Evolutionary conservation across 352 stramenopile genomes (phyloP), one percentile per base, ranked within the genome.

Genomic region (Pythium aristosporum): DNA sequence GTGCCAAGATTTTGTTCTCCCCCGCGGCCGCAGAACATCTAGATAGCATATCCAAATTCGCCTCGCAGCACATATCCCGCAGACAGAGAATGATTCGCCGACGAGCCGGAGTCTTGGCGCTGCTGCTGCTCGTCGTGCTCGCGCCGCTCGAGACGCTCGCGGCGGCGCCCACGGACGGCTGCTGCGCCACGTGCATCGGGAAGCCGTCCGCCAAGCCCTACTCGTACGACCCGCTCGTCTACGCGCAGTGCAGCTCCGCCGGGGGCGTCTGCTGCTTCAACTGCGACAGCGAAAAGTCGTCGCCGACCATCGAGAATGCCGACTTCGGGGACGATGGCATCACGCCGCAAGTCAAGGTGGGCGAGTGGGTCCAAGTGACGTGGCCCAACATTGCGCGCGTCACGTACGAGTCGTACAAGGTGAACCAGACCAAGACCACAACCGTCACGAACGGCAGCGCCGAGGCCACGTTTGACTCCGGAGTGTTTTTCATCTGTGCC

Each of bases 191-290:
- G 18, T 90, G 81, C 57, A 90, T 90, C 67, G 81, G 79, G 63
- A 88, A 90, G 66, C 76, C 78, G 36, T 73, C 82, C n/a, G 63
- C 67, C 60, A 30, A 70, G 18, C 58, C 69, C 28, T 91, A 88
- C 76, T 77, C 71, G 42, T 91, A 91, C 69, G 82, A 91, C 68
- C 82, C 82, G 34, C 44, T 87, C 9, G 66, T 91, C 28, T 81
- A 81, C 69, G 53, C 55, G 6, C 68, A 91, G 58, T 91, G 82
- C 63, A 74, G 65, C 37, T 73, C 75, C 1, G 77, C 67, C 8
- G 65, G 69, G 37, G 80, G 82, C 34, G 74, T 91, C 23, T 91
- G 82, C 64, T 91, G 82, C 75, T 91, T 85, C 69, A 74, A 87
- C 63, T 91, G 82, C 71, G 75, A 76, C 25, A 48, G 58, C 18